Evolutionary conservation across 2,329 filamentous ascomycete genomes (phyloP), one percentile per base, ranked within the genome.

Genomic region (Colletotrichum viniferum): DNA sequence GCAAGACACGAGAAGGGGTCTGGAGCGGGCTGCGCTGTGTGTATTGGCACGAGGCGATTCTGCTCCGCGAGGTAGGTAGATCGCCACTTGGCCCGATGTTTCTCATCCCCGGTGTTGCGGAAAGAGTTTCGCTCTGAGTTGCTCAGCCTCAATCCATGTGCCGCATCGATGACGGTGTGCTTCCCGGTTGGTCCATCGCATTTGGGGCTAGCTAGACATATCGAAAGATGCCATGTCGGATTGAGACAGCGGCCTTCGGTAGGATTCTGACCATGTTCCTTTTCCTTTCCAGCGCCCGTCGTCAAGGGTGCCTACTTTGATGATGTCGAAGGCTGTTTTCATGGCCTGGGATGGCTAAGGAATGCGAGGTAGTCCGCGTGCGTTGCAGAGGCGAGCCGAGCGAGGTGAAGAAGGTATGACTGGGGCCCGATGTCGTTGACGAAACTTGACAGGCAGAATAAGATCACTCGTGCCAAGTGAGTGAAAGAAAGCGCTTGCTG

Each of bases 371-470:
- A 34, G 30, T 52, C 38, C 24, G 48, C 21, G 26, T 32, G 34
- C 30, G 30, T 30, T 36, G 30, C n/a, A 4, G 65, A 21, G 24
- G 30, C 58, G 36, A 21, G n/a, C 60, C 63, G 55, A 73, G 60
- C 21, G 36, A 28, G 21, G 16, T 7, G 10, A 26, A 32, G 62
- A 30, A 21, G 18, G 24, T 63, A 63, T 26, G 32, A 63, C 71
- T 34, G 68, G 71, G 72, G 69, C 63, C 61, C 69, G 69, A 56
- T 73, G 73, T 73, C 69, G 24, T 66, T 24, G 16, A 18, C 56
- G 63, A 75, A 75, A 75, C 73, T 75, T 75, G 73, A 73, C 73
- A 75, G 69, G 30, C 52, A 63, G 13, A 61, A 14, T n/a, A 28
- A 70, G 58, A 56, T 24, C 36, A 30, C 24, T 64, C 36, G 34